Conservation (phyloP, 2,329 filamentous ascomycete genomes). For the Coniosporium tulheliwenetii region DNA sequence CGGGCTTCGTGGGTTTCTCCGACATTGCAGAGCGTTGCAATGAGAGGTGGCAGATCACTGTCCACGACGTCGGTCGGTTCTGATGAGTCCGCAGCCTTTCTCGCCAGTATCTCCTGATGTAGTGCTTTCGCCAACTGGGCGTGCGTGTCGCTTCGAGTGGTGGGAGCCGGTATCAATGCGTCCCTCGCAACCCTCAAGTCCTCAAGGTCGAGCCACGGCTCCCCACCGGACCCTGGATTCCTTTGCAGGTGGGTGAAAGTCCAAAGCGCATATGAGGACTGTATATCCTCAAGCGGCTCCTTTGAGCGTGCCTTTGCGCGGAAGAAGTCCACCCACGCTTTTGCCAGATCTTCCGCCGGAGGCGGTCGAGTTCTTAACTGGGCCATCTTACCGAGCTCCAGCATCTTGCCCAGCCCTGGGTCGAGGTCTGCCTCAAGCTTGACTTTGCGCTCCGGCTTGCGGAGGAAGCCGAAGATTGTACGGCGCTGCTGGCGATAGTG, state of each 20-base stretch:
- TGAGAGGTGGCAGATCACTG: not conserved
- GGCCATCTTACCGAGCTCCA: slow-evolving; percentile 49
- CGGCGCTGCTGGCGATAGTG: slow-evolving; percentile 26
- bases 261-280: slow-evolving; percentile 43
- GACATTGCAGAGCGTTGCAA: slow-evolving; percentile 10
- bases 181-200: slow-evolving; percentile 24
- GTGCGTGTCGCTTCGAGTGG: slow-evolving; percentile 21
- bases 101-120: slow-evolving; percentile 15
- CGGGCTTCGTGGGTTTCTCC: slow-evolving; percentile 27
- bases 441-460: slow-evolving; percentile 39
- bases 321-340: slow-evolving; percentile 52
- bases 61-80: not conserved
- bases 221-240: slow-evolving; percentile 7
- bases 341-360: slow-evolving; percentile 42
- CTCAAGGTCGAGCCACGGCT: slow-evolving; percentile 20
- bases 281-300: slow-evolving; percentile 44
- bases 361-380: slow-evolving; percentile 51
- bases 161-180: slow-evolving; percentile 17
- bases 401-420: slow-evolving; percentile 56
- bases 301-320: slow-evolving; percentile 28
- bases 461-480: slow-evolving; percentile 48
- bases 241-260: slow-evolving; percentile 46
- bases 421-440: slow-evolving; percentile 45
- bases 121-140: slow-evolving; percentile 23
- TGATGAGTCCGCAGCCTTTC: slow-evolving; percentile 1